Percentiles rank a stretch among this genome's conserved stretches.
Evolutionary conservation across 73 alveolate species (phyloP).

Genomic region (Symbiodinium pilosum): DNA sequence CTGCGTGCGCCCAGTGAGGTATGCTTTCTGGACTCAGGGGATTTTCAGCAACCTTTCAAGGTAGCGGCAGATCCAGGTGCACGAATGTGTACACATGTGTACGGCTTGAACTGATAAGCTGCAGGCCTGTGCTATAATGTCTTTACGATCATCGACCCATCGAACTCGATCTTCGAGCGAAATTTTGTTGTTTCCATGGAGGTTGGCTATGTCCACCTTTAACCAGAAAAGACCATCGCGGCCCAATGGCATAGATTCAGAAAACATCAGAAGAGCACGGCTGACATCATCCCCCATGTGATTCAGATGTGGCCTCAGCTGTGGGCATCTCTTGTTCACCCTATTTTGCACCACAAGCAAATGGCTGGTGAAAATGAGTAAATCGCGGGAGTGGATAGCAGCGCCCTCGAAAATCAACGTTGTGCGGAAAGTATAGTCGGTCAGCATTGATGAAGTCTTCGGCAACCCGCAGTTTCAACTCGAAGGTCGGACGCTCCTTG

Average conservation of each 20-base stretch:
- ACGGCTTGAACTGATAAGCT: slow-evolving; percentile 83
- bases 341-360: neutral
- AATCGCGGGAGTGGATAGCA: slow-evolving; percentile 98
- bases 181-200: slow-evolving; percentile 96
- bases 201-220: slow-evolving; percentile 97
- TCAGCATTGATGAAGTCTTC: slow-evolving; percentile 42
- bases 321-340: neutral
- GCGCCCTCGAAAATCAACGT: slow-evolving; percentile 99
- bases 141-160: slow-evolving; percentile 96
- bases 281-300: slow-evolving; percentile 95
- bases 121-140: slow-evolving; percentile 95
- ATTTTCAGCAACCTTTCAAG: slow-evolving; percentile 34
- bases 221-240: slow-evolving; percentile 98
- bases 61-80: slow-evolving; percentile 91
- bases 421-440: slow-evolving; percentile 98
- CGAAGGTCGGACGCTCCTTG: slow-evolving; percentile 85
- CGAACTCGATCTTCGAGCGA: slow-evolving; percentile 36
- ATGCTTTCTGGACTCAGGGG: slow-evolving; percentile 21
- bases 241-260: slow-evolving; percentile 98
- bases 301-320: slow-evolving; percentile 95
- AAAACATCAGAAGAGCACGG: slow-evolving; percentile 98
- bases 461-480: slow-evolving; percentile 38
- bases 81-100: too few relatives aligned
- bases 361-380: slow-evolving; percentile 82
- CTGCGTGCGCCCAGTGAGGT: slow-evolving; percentile 53